Conservation (phyloP, 2,329 filamentous ascomycete species). For the Bipolaris cookei region DNA sequence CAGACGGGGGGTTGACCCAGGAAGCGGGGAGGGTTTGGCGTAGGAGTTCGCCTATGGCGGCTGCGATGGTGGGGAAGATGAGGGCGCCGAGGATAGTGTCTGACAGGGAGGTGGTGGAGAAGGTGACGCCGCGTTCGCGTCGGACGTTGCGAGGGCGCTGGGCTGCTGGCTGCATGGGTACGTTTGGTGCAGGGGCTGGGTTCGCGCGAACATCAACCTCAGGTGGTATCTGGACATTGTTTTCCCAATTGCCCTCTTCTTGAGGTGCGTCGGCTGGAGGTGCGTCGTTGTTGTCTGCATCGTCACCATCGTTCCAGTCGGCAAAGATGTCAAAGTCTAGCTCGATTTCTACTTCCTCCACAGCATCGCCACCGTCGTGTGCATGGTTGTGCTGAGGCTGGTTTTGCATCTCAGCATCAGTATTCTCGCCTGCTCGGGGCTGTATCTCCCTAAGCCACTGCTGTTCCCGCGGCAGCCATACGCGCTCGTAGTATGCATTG, state of each 20-base stretch:
- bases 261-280: slow-evolving; percentile 26
- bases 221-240: slow-evolving; percentile 15
- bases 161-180: slow-evolving; percentile 29
- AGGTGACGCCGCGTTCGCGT: slow-evolving; percentile 57
- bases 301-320: slow-evolving; percentile 51
- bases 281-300: slow-evolving; percentile 48
- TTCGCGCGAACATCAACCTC: slow-evolving; percentile 23
- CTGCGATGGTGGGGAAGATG: slow-evolving; percentile 81
- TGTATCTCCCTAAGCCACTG: slow-evolving; percentile 69
- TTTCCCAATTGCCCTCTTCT: slow-evolving; percentile 23
- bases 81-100: slow-evolving; percentile 71
- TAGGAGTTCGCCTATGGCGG: slow-evolving; percentile 76
- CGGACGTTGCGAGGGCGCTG: slow-evolving; percentile 38
- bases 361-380: slow-evolving; percentile 49
- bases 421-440: slow-evolving; percentile 56
- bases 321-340: slow-evolving; percentile 53
- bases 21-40: slow-evolving; percentile 69
- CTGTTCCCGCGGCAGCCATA: slow-evolving; percentile 64
- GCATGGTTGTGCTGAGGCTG: slow-evolving; percentile 29
- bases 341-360: slow-evolving; percentile 57
- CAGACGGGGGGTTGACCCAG: slow-evolving; percentile 62
- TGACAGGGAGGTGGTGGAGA: slow-evolving; percentile 62
- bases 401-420: slow-evolving; percentile 20
- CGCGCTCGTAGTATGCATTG: slow-evolving; percentile 64
- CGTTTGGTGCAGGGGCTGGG: slow-evolving; percentile 39